Percentiles rank a stretch among this genome's conserved stretches.
Conservation (phyloP, 2,329 filamentous ascomycete genomes). For the Aphanoascus verrucosus region DNA sequence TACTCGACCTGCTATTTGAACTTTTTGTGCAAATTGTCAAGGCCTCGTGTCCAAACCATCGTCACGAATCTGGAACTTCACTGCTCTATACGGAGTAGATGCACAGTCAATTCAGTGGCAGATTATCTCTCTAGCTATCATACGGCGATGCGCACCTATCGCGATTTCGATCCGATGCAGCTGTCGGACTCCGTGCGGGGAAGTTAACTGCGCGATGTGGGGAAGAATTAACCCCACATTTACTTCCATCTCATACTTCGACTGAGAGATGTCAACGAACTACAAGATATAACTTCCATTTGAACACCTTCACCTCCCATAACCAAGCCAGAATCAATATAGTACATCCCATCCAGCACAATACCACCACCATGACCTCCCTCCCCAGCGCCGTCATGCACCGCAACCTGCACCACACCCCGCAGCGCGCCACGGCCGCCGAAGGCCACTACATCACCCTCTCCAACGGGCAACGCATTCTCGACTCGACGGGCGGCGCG, state of each 20-base stretch:
- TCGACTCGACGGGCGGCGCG: conserved; percentile 64
- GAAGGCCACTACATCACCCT: conserved; percentile 44
- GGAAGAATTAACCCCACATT: background rate
- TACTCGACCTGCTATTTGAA: no score
- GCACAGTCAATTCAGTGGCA: no score
- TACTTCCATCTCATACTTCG: no score
- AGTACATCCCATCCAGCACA: no score
- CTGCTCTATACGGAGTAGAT: no score
- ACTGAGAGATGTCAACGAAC: no score
- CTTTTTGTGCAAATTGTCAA: no score
- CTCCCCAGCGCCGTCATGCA: conserved; percentile 38
- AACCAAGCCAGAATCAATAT: background rate
- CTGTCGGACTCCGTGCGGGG: background rate
- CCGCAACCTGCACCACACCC: conserved; percentile 39
- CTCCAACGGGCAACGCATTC: conserved; percentile 48
- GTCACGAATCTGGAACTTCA: no score
- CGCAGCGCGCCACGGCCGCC: conserved; percentile 40
- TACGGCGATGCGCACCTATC: conserved; percentile 4
- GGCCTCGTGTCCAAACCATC: no score
- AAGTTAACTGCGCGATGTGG: background rate
- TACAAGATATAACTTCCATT: no score
- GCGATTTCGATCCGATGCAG: background rate
- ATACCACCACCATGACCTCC: background rate
- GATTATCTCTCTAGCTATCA: no score
- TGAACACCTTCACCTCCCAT: no score